Base-by-base conservation (phyloP, 768 basidiomycete species). In the Auricularia sp. region DNA sequence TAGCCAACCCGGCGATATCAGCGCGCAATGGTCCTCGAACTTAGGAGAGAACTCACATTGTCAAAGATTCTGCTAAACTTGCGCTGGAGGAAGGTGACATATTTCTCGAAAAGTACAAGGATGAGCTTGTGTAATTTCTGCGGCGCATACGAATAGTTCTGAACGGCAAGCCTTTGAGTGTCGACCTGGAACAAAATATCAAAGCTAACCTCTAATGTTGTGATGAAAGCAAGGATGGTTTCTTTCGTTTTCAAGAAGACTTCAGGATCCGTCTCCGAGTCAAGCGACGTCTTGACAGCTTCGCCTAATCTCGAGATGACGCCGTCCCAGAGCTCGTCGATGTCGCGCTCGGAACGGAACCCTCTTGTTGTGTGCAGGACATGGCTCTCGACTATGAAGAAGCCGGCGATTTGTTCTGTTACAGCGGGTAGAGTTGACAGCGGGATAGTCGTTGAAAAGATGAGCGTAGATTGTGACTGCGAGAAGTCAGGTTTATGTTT, bases 391-490 rank as follows among this genome's bases (percentile, higher is more conserved):
- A 98, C 87, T 65, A 99, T 94, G 77, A 98, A 99, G 76, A 97
- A 99, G 0, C 97, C 97, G 44, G 94, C 89, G 67, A 98, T 91
- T 75, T 98, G 93, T 73, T 96, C 90, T 33, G 92, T 89, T 24
- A 98, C 79, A n/a, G 83, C 73, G 1, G 88, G 80, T 3, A 98
- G 82, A 3, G 88, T 82, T 2, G 80, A 72, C 39, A 93, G 70
- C 36, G 85, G 83, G 24, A 92, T 78, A 0, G 88, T 87, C 34
- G 79, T 79, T 1, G 91, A 94, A 35, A 99, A 83, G 73, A 98
- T 97, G 8, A 99, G 84, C 68, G 91, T 90, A 2, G 97, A 96
- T 90, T 99, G 97, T 0, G 94, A 93, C 96, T 97, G 69, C 4
- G 21, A 21, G 21, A 51, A 5, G 2, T 51, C 11, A 13, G 6